phyloP scores from a whole-genome alignment of 1,284 basidiomycete species.

The Melampsora americana region DNA sequence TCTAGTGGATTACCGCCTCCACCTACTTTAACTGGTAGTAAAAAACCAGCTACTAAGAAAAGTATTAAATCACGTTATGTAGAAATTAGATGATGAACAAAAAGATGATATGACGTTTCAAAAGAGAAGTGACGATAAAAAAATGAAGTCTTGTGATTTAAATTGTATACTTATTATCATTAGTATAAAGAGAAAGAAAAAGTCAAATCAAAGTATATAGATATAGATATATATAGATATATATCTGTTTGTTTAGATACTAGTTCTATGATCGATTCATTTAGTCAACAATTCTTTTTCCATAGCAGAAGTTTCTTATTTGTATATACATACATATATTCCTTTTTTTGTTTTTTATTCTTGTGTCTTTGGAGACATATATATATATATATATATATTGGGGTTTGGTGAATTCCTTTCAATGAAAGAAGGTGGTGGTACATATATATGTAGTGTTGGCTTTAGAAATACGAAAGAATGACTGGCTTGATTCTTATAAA shows the following conservation, averaged over 20 bases:
- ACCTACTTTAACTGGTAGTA: constrained; percentile 1
- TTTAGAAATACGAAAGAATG: no score
- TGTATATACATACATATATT: not conserved
- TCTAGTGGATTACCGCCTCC: not conserved
- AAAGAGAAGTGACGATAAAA: not conserved
- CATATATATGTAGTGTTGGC: no score
- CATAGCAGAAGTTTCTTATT: not conserved
- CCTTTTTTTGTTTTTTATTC: not conserved
- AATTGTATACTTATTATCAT: not conserved
- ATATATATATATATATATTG: no score
- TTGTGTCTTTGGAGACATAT: no score
- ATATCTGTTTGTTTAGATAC: no score
- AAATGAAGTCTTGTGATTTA: not conserved
- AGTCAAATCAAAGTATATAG: not conserved
- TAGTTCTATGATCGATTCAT: no score
- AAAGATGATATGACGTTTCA: not conserved
- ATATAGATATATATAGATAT: not conserved
- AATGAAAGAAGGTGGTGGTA: no score
- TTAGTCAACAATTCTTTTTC: no score
- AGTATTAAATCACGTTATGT: constrained; percentile 39
- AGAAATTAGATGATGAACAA: constrained; percentile 32
- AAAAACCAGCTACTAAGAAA: constrained; percentile 37
- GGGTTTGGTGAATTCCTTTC: no score
- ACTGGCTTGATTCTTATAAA: no score
- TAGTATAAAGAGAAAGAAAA: not conserved